Evolutionary conservation across 306 rosid species (phyloP).

Genomic region (Trichosanthes cucumerina): DNA sequence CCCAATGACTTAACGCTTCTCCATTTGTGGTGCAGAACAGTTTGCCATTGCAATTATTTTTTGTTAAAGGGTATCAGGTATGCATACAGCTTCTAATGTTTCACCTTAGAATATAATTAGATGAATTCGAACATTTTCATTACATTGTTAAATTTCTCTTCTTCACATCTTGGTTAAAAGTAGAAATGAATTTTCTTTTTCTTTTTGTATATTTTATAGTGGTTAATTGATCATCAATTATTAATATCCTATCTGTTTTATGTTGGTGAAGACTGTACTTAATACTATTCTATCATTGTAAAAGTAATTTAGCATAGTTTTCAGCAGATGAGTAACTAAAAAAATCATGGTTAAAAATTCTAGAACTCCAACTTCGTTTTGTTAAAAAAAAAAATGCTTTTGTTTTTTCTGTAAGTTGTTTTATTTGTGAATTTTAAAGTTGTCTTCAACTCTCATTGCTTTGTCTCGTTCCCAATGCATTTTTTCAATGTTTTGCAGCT

Average conservation of each 20-base stretch:
- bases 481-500: neutral
- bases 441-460: neutral
- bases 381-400: no score
- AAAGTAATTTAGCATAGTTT: no score
- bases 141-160: neutral
- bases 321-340: no score
- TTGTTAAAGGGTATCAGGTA: neutral
- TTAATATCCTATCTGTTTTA: no score
- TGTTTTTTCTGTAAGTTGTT: neutral
- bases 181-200: neutral
- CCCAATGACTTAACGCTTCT: neutral
- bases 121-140: neutral
- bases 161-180: neutral
- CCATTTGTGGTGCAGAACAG: neutral
- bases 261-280: no score
- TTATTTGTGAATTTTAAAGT: neutral
- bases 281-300: no score
- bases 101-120: neutral
- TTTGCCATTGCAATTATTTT: neutral
- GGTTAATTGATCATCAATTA: no score
- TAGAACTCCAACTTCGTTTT: no score
- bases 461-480: neutral
- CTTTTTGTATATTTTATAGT: no score
- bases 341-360: no score
- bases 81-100: neutral